These are phyloP conservation scores for Mortierella sp. DNA, from an alignment of 371 early-diverging fungal genomes.

Conservation along the genomic window DNA sequence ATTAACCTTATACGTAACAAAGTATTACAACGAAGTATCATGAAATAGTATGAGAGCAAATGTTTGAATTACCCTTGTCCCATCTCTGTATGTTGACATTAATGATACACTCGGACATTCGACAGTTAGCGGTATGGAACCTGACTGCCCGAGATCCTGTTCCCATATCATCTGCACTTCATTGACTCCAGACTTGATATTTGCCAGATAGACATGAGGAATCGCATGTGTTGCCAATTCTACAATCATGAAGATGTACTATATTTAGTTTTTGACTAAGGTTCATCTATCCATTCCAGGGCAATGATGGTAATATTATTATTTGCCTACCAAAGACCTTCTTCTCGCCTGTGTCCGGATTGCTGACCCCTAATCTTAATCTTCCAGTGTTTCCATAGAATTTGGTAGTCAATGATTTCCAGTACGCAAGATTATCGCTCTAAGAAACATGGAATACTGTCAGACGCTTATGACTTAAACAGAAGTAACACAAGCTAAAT, in stretches of 20 bases:
- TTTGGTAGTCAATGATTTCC: slow-evolving; percentile 24
- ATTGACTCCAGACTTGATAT: slow-evolving; percentile 33
- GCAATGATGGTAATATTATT: too few species aligned
- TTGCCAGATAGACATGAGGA: slow-evolving; percentile 31
- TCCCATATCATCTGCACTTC: slow-evolving; percentile 34
- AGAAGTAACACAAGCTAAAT: too few species aligned
- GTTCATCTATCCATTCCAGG: too few species aligned
- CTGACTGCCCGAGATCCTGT: slow-evolving; percentile 2
- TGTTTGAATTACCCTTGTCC: slow-evolving; percentile 25
- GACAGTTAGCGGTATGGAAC: slow-evolving; percentile 20
- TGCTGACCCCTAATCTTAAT: slow-evolving; percentile 23
- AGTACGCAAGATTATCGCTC: slow-evolving; percentile 20
- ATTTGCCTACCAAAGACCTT: slow-evolving; percentile 35
- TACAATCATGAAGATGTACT: slow-evolving; percentile 5
- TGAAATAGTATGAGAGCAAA: not conserved
- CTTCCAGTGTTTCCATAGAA: slow-evolving; percentile 27
- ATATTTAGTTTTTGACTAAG: too few species aligned
- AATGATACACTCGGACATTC: slow-evolving; percentile 33
- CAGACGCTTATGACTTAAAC: not conserved
- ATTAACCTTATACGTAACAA: not conserved
- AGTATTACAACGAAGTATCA: not conserved
- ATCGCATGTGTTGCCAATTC: slow-evolving; percentile 32
- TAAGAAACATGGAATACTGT: not conserved
- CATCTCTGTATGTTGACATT: slow-evolving; percentile 33
- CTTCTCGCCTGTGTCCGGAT: slow-evolving; percentile 25